phyloP scores from a whole-genome alignment of 2,329 filamentous ascomycete genomes.

The Colletotrichum noveboracense region DNA sequence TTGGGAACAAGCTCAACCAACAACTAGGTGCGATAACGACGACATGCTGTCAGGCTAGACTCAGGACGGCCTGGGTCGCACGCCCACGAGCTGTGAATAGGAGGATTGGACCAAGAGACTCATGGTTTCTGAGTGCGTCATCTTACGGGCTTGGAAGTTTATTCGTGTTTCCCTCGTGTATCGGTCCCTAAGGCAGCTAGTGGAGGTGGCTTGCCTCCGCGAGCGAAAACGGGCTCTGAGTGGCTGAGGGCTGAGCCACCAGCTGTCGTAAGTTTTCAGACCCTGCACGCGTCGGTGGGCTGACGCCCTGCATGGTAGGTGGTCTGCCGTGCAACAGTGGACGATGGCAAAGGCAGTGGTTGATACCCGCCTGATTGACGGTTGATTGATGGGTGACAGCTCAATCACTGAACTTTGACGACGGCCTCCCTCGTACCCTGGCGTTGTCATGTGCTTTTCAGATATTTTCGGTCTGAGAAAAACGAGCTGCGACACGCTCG shows the following conservation, averaged over 20 bases:
- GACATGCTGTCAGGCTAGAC: neutral
- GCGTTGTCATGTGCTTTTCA: neutral
- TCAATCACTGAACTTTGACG: neutral
- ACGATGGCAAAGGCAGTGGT: neutral
- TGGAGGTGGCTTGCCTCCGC: slow-evolving; percentile 1
- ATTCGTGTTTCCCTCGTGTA: slow-evolving; percentile 3
- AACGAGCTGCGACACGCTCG: neutral
- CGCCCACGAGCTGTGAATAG: neutral
- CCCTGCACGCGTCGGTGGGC: slow-evolving; percentile 4
- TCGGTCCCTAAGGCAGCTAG: neutral
- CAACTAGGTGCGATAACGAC: neutral
- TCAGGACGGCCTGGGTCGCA: neutral
- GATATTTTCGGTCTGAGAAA: neutral
- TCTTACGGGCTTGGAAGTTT: neutral
- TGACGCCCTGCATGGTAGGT: neutral
- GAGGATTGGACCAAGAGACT: neutral
- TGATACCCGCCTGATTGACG: neutral
- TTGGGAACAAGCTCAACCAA: neutral
- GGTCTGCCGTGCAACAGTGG: neutral
- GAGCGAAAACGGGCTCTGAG: neutral
- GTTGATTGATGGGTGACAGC: neutral
- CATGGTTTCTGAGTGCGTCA: neutral
- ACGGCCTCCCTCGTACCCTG: neutral
- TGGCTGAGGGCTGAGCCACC: slow-evolving; percentile 19
- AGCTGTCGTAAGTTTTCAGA: slow-evolving; percentile 13